These are phyloP conservation scores for Pyricularia grisea DNA, from an alignment of 2,329 filamentous ascomycete species.

Conservation along the genomic window DNA sequence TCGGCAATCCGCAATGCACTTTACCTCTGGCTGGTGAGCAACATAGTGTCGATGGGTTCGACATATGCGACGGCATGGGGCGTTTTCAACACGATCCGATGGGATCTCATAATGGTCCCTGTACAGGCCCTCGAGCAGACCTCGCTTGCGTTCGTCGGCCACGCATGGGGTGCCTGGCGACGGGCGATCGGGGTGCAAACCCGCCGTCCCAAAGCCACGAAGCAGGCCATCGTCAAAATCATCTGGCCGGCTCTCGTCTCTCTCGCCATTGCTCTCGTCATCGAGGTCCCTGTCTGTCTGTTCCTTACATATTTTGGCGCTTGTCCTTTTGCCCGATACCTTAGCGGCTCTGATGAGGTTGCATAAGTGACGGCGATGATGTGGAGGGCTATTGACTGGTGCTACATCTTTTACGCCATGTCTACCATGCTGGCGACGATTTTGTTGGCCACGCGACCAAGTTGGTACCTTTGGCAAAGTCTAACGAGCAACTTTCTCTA, in stretches of 20 bases:
- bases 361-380: conserved; percentile 54
- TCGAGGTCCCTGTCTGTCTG: conserved; percentile 55
- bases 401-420: conserved; percentile 60
- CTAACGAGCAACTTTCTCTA: conserved; percentile 58
- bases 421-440: conserved; percentile 57
- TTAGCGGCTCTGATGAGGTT: conserved; percentile 47
- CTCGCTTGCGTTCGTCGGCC: conserved; percentile 54
- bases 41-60: conserved; percentile 52
- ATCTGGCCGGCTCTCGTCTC: conserved; percentile 43
- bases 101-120: conserved; percentile 67
- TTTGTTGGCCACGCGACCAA: conserved; percentile 51
- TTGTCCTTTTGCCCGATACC: conserved; percentile 50
- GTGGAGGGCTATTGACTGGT: conserved; percentile 55
- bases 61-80: conserved; percentile 66
- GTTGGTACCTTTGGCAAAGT: conserved; percentile 61
- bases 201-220: conserved; percentile 9
- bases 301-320: conserved; percentile 52
- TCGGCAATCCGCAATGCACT: conserved; percentile 59
- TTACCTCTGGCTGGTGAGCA: conserved; percentile 61
- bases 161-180: conserved; percentile 51
- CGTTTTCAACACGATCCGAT: conserved; percentile 64
- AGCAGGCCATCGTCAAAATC: conserved; percentile 25
- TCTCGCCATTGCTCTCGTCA: conserved; percentile 36
- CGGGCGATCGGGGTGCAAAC: conserved; percentile 14
- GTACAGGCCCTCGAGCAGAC: conserved; percentile 59